Base-by-base conservation (phyloP, 805 yeast genomes). In the Wickerhamiella kazuoi region DNA sequence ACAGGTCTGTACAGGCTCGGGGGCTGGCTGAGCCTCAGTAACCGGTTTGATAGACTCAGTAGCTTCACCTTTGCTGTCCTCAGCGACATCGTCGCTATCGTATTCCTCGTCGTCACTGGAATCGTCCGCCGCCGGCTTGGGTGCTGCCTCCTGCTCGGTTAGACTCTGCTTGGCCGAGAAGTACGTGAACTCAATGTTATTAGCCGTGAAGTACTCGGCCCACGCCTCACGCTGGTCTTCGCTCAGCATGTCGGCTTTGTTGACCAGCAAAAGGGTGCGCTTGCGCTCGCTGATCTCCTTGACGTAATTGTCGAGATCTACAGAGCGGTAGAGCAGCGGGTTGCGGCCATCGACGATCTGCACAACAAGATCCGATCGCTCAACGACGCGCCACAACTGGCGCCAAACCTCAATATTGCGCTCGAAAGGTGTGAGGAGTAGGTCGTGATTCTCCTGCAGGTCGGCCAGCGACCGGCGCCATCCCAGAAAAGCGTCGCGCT, bases 281-380 rank as follows among this genome's bases (percentile, higher is more conserved):
- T 90, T 90, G 37, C 72, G 60, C n/a, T 74, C 72, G 47, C 78
- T 76, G 34, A 82, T 54, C 46, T 81, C 93, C 40, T 69, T 64
- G 17, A 84, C 96, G 53, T 90, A 90, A 19, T 60, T 67, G 47
- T 81, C 97, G 53, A 82, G 68, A 61, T 90, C 97, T 20, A 71
- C 71, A 1, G 95, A 84, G 55, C 97, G 71, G 64, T 83, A 90
- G 44, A 83, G 65, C 42, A 86, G 61, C 4, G 98, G 98, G 55
- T 82, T 84, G 61, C 98, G 71, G 11, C 96, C 97, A 63, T 90
- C 98, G 21, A 90, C 97, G 63, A 90, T 90, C 57, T 90, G 98
- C 4, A 90, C 96, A 30, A 90, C 74, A 50, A 90, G 67, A 58
- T 87, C 95, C 19, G 90, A 81, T 54, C 97, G 73, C 59, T 90